Percentiles rank a stretch among this genome's conserved stretches.
Conservation (phyloP, 306 rosid genomes). For the Dryas octopetala region DNA sequence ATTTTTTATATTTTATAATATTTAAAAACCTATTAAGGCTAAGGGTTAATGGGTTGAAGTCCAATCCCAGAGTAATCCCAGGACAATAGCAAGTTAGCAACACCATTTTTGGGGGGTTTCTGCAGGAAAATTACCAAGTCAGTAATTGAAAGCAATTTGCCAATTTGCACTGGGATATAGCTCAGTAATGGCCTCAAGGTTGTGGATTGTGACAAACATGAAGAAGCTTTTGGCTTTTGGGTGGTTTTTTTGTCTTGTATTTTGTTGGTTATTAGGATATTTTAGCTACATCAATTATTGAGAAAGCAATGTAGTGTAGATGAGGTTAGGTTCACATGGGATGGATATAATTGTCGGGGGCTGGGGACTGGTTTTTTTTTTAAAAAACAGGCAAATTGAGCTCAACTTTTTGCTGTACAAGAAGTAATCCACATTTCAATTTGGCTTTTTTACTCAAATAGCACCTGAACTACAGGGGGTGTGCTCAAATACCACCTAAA, state of each 20-base stretch:
- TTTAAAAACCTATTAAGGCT: too few species aligned
- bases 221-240: background rate
- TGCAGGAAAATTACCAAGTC: background rate
- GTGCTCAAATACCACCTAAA: too few species aligned
- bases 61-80: too few species aligned
- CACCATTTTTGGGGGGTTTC: background rate
- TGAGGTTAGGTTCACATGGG: constrained; percentile 18
- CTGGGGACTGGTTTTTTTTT: background rate
- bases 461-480: too few species aligned
- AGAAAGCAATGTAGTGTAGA: background rate
- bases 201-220: background rate
- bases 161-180: background rate
- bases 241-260: constrained; percentile 20
- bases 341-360: constrained; percentile 1
- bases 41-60: too few species aligned
- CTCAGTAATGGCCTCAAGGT: constrained; percentile 6
- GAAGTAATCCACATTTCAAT: background rate
- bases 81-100: background rate
- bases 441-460: background rate
- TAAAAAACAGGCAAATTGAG: background rate
- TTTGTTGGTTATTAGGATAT: background rate
- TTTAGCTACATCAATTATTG: constrained; percentile 9
- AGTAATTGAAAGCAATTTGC: background rate
- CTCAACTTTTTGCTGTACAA: background rate
- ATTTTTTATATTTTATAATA: too few species aligned